These are phyloP conservation scores for Chamaecyparis obtusa DNA, from an alignment of 75 land plant species.

Conservation along the genomic window DNA sequence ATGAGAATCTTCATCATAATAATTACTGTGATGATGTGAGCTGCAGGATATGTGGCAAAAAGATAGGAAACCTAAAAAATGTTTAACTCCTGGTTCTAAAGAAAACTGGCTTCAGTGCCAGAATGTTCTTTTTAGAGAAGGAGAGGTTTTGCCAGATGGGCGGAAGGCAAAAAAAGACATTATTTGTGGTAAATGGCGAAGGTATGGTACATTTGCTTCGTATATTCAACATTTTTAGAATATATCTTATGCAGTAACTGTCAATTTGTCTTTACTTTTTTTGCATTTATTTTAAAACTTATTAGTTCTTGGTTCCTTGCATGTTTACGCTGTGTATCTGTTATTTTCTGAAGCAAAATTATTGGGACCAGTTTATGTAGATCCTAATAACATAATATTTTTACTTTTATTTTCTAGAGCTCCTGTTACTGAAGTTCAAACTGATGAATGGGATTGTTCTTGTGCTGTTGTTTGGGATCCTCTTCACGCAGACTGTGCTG, in stretches of 20 bases:
- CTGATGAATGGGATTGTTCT: conserved; percentile 75
- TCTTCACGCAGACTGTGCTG: conserved; percentile 81
- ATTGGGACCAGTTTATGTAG: not conserved
- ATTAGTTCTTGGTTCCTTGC: not conserved
- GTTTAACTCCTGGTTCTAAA: not conserved
- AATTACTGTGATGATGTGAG: not conserved
- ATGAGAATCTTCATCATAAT: not conserved
- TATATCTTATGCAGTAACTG: not conserved
- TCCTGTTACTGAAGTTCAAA: conserved; percentile 58
- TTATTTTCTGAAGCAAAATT: not conserved
- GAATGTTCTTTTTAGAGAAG: conserved; percentile 7
- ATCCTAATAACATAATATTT: not conserved
- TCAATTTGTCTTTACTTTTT: not conserved
- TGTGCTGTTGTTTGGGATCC: conserved; percentile 74
- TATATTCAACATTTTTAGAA: not conserved
- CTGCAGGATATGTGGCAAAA: not conserved
- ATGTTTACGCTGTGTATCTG: not conserved
- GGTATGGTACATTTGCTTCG: conserved; percentile 13
- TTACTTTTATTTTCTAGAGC: conserved; percentile 39
- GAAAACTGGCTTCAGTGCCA: conserved; percentile 18
- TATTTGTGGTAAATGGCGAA: conserved; percentile 36
- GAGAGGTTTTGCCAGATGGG: conserved; percentile 14
- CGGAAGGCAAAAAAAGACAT: conserved; percentile 13
- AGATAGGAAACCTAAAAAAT: not conserved
- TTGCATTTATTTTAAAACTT: not conserved